A percentile compares a stretch with the other conserved stretches of the same genome.
Conservation (phyloP, 2,329 filamentous ascomycete genomes). For the Clarireedia paspali region DNA sequence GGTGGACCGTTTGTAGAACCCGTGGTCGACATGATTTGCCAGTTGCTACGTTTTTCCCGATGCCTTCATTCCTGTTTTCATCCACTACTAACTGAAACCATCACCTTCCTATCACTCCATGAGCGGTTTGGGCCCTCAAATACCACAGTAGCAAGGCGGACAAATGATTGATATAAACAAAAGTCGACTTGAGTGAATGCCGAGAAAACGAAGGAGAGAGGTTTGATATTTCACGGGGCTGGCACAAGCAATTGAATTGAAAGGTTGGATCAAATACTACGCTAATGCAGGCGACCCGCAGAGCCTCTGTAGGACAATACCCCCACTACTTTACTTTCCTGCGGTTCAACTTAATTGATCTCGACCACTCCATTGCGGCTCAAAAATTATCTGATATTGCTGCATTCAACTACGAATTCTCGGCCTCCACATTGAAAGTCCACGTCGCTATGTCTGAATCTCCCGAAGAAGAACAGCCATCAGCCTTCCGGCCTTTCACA, state of each 20-base stretch:
- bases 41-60: background rate
- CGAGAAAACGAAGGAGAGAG: no score
- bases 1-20: slow-evolving; percentile 38
- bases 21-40: slow-evolving; percentile 30
- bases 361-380: no score
- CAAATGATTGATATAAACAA: no score
- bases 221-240: background rate
- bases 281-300: slow-evolving; percentile 25
- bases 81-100: background rate
- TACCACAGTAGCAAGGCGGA: no score
- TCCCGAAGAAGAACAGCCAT: slow-evolving; percentile 11
- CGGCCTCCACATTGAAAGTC: background rate
- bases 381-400: no score
- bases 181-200: no score
- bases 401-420: background rate
- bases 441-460: slow-evolving; percentile 8
- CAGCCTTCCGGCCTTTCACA: slow-evolving; percentile 44
- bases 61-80: background rate
- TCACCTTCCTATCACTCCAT: no score
- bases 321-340: background rate
- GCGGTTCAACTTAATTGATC: no score
- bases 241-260: background rate
- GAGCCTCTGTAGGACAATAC: slow-evolving; percentile 17
- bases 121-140: no score
- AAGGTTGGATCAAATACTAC: background rate